Evolutionary conservation across 2,329 filamentous ascomycete species (phyloP), one percentile per base, ranked within the genome.

Genomic region (Ampelomyces quisqualis): DNA sequence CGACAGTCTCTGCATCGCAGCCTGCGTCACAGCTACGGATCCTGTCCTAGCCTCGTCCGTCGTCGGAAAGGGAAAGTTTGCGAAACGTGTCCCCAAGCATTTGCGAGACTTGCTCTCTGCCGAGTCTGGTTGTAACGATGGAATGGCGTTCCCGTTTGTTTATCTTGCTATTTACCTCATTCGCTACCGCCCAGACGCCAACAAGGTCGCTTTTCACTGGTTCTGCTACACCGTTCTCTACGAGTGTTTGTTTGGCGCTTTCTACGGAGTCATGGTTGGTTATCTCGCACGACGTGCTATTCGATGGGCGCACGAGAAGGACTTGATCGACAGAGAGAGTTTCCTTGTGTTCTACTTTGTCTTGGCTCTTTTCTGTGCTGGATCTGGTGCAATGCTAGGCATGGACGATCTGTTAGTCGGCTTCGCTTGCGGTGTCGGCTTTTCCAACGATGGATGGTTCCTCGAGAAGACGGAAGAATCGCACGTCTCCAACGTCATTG

Each of bases 391-490:
- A 68, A 80, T 96, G 43, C 74, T 98, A 30, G 93, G 93, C 34
- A 78, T 96, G 59, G 93, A 98, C 67, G 93, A 98, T 68, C 73
- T 98, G 35, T 80, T 98, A 3, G 88, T 98, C 26, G 93, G 93
- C 26, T 98, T 98, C 61, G 85, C 91, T 10, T 89, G 88, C 40
- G 93, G 93, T 43, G 93, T 98, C n/a, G 93, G 93, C 39, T 98
- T 98, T 75, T 96, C 90, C 57, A 98, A 98, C 68, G 93, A 98
- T 64, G 93, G 93, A 53, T 98, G 93, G 93, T 98, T 98, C 60
- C 87, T 88, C 11, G 88, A 96, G 63, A 96, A 96, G 76, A 98
- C 93, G 0, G 93, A 98, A 65, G 93, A 98, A 69, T 91, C 93
- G 0, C 93, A 97, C 67, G 93, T 98, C 7, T 97, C 91, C 68